phyloP scores from a whole-genome alignment of 768 basidiomycete species.

The Leccinum variicolor region DNA sequence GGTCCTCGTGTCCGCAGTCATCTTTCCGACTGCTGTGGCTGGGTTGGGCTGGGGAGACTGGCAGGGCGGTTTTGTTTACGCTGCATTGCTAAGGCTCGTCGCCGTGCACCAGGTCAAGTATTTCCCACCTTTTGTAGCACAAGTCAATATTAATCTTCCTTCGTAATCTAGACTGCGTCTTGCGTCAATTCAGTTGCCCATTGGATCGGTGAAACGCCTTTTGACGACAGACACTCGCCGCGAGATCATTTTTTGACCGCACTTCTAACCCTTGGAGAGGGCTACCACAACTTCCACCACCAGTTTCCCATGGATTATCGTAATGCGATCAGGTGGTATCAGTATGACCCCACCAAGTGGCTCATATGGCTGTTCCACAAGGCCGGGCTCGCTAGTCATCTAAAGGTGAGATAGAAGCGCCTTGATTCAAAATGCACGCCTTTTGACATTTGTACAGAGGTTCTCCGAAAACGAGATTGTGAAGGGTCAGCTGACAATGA shows the following conservation, averaged over 20 bases:
- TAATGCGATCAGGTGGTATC: not conserved
- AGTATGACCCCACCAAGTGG: conserved; percentile 3
- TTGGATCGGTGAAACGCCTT: conserved; percentile 3
- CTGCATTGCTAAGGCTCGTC: conserved; percentile 1
- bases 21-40: conserved; percentile 1
- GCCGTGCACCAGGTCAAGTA: not conserved
- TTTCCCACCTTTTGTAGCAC: not conserved
- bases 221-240: not conserved
- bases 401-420: not conserved
- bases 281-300: conserved; percentile 5
- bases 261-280: conserved; percentile 1
- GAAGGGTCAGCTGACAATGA: not conserved
- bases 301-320: conserved; percentile 3
- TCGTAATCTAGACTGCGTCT: not conserved
- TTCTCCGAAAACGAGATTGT: conserved; percentile 2
- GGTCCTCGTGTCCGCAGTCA: not conserved
- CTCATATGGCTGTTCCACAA: not conserved
- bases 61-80: conserved; percentile 3
- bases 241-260: conserved; percentile 1
- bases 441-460: not conserved
- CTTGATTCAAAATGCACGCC: not conserved
- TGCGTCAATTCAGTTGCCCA: conserved; percentile 2
- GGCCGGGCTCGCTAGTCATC: conserved; percentile 1
- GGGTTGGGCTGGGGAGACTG: conserved; percentile 5
- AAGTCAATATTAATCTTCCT: not conserved